Conservation (phyloP, 2,329 filamentous ascomycete species). For the Scortechinia acanthostroma region DNA sequence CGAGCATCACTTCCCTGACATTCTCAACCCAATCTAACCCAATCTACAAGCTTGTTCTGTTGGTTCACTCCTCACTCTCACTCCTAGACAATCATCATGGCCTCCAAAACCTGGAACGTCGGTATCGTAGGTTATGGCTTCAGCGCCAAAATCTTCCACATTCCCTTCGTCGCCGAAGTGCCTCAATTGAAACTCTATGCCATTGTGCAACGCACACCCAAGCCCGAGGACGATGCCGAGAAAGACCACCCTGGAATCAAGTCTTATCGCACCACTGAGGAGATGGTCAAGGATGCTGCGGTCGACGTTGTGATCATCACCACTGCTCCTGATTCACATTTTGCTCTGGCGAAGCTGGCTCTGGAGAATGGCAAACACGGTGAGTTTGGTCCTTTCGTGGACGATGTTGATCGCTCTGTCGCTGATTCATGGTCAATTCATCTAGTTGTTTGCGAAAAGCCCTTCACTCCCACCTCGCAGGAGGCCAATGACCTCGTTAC, state of each 20-base stretch:
- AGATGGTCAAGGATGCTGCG: slow-evolving; percentile 55
- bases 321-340: slow-evolving; percentile 68
- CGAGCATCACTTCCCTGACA: too few relatives aligned
- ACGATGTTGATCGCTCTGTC: too few relatives aligned
- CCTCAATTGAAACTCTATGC: slow-evolving; percentile 62
- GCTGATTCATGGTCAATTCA: too few relatives aligned
- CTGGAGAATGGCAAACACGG: slow-evolving; percentile 65
- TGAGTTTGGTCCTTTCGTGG: slow-evolving; percentile 12
- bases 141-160: slow-evolving; percentile 75
- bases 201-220: slow-evolving; percentile 69
- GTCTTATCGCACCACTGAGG: slow-evolving; percentile 54
- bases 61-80: not conserved
- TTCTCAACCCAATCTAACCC: too few relatives aligned
- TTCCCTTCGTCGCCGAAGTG: slow-evolving; percentile 66
- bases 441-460: slow-evolving; percentile 70
- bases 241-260: slow-evolving; percentile 60
- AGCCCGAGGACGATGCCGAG: slow-evolving; percentile 55
- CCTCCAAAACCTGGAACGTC: slow-evolving; percentile 38
- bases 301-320: slow-evolving; percentile 68
- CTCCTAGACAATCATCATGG: slow-evolving; percentile 1
- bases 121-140: slow-evolving; percentile 53
- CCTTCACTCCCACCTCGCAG: slow-evolving; percentile 66
- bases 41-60: not conserved
- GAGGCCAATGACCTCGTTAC: slow-evolving; percentile 59
- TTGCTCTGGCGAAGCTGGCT: slow-evolving; percentile 52